Base-by-base conservation (phyloP, 2,329 filamentous ascomycete species). In the Sodiomyces alkalinus region DNA sequence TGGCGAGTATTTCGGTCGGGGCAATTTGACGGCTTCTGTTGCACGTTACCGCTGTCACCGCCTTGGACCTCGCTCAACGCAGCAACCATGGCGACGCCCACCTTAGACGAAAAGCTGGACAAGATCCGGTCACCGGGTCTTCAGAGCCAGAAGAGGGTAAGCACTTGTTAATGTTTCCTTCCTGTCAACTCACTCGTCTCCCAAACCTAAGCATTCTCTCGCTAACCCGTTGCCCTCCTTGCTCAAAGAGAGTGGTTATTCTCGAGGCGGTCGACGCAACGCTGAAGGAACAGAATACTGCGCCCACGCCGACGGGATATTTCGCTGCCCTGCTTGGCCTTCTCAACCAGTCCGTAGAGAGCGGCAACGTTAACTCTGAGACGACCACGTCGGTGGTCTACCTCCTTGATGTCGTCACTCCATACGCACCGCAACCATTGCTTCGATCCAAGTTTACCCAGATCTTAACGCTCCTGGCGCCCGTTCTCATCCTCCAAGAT, bases 101-200 rank as follows among this genome's bases (percentile, higher is more conserved):
- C 63, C 39, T 47, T 96, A 47, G 74, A 80, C 52, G 87, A 93
- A 64, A 92, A 85, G 64, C 73, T 98, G 52, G 81, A 87, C 61
- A 94, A 92, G 70, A 94, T 96, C 55, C 81, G 90, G 58, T 90
- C 81, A 49, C 90, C 90, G 32, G 93, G 92, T 56, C 73, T 94
- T 46, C 82, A 96, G 56, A 93, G 81, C 52, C 86, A 94, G 59
- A 75, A 92, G 54, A 83, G 86, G 69, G 85, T 90, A 60, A 41
- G 62, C 51, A n/a, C 12, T 11, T 14, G 15, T 9, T 18, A 12
- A 20, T 11, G 15, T 26, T 18, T 28, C 22, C 23, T 39, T 37
- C 30, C 31, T 28, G 36, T 12, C 37, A 25, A 23, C 30, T 35
- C 22, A 27, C 22, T 35, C 22, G 24, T 22, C 10, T 24, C 36